Conservation (phyloP, 2,329 filamentous ascomycete species). For the Beauveria bassiana region DNA sequence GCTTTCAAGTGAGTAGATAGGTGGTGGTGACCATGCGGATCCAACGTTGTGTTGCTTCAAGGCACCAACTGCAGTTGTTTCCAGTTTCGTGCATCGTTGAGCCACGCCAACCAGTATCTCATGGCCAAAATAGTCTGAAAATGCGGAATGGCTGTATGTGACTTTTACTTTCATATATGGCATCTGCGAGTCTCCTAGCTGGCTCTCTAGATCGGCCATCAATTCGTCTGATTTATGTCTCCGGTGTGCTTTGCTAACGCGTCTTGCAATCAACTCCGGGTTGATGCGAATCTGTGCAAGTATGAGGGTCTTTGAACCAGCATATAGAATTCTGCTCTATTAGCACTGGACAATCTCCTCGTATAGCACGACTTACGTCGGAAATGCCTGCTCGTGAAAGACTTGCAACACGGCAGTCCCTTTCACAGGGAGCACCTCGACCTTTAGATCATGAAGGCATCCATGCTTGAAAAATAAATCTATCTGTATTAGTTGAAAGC, state of each 20-base stretch:
- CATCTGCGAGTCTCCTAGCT: conserved; percentile 41
- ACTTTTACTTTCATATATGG: conserved; percentile 46
- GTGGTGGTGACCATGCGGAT: conserved; percentile 45
- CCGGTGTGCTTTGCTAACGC: conserved; percentile 16
- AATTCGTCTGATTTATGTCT: conserved; percentile 44
- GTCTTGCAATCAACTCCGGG: conserved; percentile 7
- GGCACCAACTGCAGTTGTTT: conserved; percentile 44
- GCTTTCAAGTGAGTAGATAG: conserved; percentile 27
- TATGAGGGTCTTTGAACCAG: conserved; percentile 38
- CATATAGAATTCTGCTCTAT: conserved; percentile 29
- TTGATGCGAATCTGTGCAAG: conserved; percentile 38
- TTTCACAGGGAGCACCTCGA: conserved; percentile 36
- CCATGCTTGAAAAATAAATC: conserved; percentile 34
- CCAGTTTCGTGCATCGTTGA: conserved; percentile 38
- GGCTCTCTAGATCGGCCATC: conserved; percentile 50
- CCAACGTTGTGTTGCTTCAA: conserved; percentile 40
- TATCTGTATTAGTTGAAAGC: conserved; percentile 13
- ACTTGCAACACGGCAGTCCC: conserved; percentile 38
- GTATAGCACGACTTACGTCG: conserved; percentile 27
- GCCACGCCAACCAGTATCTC: conserved; percentile 26
- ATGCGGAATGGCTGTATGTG: conserved; percentile 49
- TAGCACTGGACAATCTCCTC: background rate
- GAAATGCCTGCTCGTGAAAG: conserved; percentile 35
- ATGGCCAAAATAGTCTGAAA: conserved; percentile 28
- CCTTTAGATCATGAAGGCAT: conserved; percentile 39